Evolutionary conservation across 306 rosid species (phyloP).

Genomic region (Comarum palustre): DNA sequence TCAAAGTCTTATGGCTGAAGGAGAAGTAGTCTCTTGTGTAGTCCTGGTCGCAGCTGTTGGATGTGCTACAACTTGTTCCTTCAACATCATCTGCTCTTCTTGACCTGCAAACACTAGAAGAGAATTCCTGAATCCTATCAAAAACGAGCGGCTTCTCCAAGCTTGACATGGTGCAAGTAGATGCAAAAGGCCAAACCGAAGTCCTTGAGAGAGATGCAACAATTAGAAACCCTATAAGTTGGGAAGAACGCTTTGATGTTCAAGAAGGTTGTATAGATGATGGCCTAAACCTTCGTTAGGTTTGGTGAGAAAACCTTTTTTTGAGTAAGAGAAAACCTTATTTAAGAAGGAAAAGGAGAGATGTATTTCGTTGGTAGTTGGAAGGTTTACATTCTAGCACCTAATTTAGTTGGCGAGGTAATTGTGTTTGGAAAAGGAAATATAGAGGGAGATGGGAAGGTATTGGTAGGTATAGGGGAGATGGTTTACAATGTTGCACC

Average conservation of each 20-base stretch:
- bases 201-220: neutral
- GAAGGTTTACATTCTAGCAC: neutral
- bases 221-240: neutral
- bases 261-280: neutral
- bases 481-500: neutral
- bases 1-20: slow-evolving; percentile 35
- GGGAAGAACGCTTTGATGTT: neutral
- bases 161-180: slow-evolving; percentile 65
- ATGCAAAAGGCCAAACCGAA: slow-evolving; percentile 25
- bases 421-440: neutral
- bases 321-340: neutral
- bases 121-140: slow-evolving; percentile 74
- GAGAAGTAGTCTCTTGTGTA: slow-evolving; percentile 42
- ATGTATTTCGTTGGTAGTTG: neutral
- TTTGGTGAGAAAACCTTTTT: neutral
- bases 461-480: neutral
- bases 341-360: neutral
- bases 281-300: neutral
- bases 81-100: slow-evolving; percentile 48
- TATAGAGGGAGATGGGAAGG: neutral
- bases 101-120: slow-evolving; percentile 75
- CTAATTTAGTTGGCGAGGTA: neutral
- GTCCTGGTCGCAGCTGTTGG: slow-evolving; percentile 45
- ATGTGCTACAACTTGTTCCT: slow-evolving; percentile 77
- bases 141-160: slow-evolving; percentile 88